Conservation (phyloP, 345 rosid species). For the Syzygium oleosum region DNA sequence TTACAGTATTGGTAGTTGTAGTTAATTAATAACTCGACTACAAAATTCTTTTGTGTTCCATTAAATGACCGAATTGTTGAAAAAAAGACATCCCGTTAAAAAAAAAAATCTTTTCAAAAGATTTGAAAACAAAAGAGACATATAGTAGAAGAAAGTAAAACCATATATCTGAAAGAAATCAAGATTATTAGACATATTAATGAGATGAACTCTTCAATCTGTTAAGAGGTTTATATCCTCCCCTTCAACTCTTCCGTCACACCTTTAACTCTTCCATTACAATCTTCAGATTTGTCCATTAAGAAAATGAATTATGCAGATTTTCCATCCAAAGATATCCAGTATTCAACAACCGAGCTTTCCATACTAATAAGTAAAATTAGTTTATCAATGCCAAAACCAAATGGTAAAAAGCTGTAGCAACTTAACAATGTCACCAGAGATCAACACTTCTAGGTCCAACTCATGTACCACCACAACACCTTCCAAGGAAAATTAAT, state of each 20-base stretch:
- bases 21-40: background rate
- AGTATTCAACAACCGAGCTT: background rate
- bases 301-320: background rate
- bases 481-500: background rate
- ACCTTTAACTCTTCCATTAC: background rate
- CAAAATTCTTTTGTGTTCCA: background rate
- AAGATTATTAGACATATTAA: background rate
- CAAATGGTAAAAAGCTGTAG: background rate
- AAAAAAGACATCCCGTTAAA: background rate
- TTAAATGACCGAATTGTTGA: background rate
- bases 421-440: background rate
- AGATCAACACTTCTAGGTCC: background rate
- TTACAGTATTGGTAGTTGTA: background rate
- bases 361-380: background rate
- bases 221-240: background rate
- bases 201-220: background rate
- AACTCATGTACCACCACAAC: background rate
- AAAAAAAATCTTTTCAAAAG: too few relatives aligned
- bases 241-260: background rate
- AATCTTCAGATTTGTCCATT: background rate
- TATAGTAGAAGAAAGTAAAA: background rate
- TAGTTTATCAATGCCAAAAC: background rate
- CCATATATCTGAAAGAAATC: background rate
- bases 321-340: background rate
- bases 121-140: background rate